These are phyloP conservation scores for Ophiocytium majus DNA, from an alignment of 352 stramenopile genomes.

Conservation along the genomic window DNA sequence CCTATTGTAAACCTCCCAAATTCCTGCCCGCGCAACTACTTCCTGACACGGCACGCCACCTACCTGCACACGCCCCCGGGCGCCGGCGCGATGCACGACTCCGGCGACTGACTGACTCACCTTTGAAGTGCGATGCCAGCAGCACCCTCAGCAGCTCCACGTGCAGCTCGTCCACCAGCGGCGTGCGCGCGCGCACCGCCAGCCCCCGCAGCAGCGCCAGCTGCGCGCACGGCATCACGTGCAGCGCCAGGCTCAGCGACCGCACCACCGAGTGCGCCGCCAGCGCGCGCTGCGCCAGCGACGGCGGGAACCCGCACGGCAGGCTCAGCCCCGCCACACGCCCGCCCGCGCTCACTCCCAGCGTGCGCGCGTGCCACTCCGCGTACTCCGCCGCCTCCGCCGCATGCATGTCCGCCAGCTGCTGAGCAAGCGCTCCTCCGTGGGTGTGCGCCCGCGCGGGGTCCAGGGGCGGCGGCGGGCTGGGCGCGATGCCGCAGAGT, in stretches of 20 bases:
- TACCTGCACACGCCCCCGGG: too few relatives aligned
- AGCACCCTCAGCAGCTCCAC: constrained; percentile 33
- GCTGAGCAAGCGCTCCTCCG: constrained; percentile 17
- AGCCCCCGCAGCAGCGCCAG: constrained; percentile 39
- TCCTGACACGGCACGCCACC: too few relatives aligned
- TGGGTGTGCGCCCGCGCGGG: background rate
- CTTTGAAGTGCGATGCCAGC: constrained; percentile 21
- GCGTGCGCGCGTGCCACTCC: constrained; percentile 25
- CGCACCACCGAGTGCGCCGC: constrained; percentile 32
- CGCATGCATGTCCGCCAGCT: constrained; percentile 28
- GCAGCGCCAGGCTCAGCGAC: constrained; percentile 33
- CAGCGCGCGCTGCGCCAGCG: constrained; percentile 33
- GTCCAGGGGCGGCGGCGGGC: background rate
- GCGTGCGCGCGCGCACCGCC: constrained; percentile 33
- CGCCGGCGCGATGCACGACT: too few relatives aligned
- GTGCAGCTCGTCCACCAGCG: constrained; percentile 47
- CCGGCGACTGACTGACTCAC: constrained; percentile 19
- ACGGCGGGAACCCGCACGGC: constrained; percentile 38
- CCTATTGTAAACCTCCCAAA: too few relatives aligned
- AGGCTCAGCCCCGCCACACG: constrained; percentile 31
- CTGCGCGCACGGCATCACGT: constrained; percentile 32
- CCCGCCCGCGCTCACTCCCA: constrained; percentile 14
- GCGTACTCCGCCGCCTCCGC: constrained; percentile 30
- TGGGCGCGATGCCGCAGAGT: background rate
- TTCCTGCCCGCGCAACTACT: too few relatives aligned